These are phyloP conservation scores for Phytophthora agathidicida DNA, from an alignment of 352 stramenopile species.

Conservation along the genomic window DNA sequence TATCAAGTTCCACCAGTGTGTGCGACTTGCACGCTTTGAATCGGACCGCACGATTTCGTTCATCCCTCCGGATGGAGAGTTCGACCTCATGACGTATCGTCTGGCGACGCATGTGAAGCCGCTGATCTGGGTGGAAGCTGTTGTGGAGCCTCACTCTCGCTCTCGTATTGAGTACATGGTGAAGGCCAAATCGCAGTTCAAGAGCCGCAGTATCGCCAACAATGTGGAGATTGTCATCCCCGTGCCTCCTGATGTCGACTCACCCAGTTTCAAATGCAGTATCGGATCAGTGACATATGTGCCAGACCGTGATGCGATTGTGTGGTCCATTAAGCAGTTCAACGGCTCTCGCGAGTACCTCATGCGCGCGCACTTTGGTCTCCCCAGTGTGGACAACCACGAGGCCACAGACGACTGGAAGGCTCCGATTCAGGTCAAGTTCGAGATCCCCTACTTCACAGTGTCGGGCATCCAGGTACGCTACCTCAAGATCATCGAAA, in stretches of 20 bases:
- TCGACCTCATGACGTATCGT: constrained; percentile 99
- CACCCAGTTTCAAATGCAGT: constrained; percentile 97
- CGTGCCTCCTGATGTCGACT: constrained; percentile 98
- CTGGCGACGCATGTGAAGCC: constrained; percentile 99
- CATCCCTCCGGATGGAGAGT: constrained; percentile 99
- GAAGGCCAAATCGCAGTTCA: constrained; percentile 99
- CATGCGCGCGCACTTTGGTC: constrained; percentile 99
- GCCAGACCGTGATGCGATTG: constrained; percentile 97
- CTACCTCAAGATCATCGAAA: constrained; percentile 99
- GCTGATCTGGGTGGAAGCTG: constrained; percentile 98
- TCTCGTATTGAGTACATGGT: constrained; percentile 99
- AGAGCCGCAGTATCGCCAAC: constrained; percentile 98
- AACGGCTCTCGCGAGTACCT: constrained; percentile 98
- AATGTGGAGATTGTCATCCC: constrained; percentile 99
- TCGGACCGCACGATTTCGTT: constrained; percentile 99
- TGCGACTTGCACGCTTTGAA: constrained; percentile 98
- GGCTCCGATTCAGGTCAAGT: constrained; percentile 95
- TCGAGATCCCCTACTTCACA: constrained; percentile 96
- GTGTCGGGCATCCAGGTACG: constrained; percentile 98
- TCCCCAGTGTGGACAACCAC: constrained; percentile 94
- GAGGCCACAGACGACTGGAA: constrained; percentile 91
- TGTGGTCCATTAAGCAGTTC: constrained; percentile 99
- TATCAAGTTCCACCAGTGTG: constrained; percentile 99
- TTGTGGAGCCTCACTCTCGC: constrained; percentile 98
- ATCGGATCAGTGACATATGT: constrained; percentile 99